Conservation (phyloP, 2,329 filamentous ascomycete genomes). For the Emergomyces orientalis region DNA sequence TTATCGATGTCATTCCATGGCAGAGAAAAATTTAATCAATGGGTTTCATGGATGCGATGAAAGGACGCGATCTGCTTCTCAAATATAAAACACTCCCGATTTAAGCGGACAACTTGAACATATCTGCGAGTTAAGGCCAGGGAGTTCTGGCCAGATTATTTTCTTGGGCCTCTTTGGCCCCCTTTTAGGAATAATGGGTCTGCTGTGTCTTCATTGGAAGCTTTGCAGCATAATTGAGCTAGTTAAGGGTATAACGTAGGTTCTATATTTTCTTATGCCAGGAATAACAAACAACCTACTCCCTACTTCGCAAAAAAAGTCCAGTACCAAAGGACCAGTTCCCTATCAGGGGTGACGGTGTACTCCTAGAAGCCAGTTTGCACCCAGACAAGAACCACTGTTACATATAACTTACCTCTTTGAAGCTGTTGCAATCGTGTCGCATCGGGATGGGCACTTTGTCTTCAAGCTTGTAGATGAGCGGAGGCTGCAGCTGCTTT, state of each 20-base stretch:
- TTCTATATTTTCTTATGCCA: neutral
- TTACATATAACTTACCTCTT: neutral
- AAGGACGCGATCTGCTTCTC: too few species aligned
- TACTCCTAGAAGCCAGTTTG: neutral
- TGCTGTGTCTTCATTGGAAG: neutral
- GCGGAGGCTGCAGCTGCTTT: too few species aligned
- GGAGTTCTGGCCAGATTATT: neutral
- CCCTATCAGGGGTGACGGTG: neutral
- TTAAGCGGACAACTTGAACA: too few species aligned
- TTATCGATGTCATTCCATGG: too few species aligned
- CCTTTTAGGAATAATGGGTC: too few species aligned
- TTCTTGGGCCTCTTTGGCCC: neutral
- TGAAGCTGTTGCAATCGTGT: neutral
- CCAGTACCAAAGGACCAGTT: neutral
- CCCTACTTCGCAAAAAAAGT: neutral
- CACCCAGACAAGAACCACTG: neutral
- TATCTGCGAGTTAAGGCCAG: too few species aligned
- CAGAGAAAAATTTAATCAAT: too few species aligned
- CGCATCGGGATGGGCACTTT: too few species aligned
- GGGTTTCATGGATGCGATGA: too few species aligned
- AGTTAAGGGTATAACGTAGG: neutral
- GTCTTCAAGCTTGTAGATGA: too few species aligned
- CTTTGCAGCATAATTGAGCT: neutral
- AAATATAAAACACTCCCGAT: too few species aligned
- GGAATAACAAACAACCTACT: neutral